Evolutionary conservation across 345 rosid genomes (phyloP), one percentile per base, ranked within the genome.

Genomic region (Arabidopsis thaliana): DNA sequence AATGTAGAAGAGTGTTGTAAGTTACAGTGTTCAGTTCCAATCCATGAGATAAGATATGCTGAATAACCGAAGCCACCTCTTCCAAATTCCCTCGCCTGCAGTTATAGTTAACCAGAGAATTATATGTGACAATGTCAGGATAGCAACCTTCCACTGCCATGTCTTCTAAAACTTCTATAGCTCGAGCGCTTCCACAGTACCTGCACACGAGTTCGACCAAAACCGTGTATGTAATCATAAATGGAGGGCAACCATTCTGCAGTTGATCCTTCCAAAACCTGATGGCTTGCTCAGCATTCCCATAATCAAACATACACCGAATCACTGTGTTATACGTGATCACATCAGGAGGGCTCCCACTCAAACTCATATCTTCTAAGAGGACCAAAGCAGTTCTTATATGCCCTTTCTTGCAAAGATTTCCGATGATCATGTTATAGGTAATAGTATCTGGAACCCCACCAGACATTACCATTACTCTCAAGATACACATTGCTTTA

Each of bases 391-490:
- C 98, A 75, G 88, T 80, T 60, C 25, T 71, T 44, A 91, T 57
- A 14, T 70, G 30, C 70, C 91, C 85, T 77, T 78, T 83, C 85
- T 85, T 88, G 59, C 98, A 91, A 59, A 89, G 84, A 48, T 84
- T 87, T 2, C 93, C 87, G 23, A 93, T 77, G 84, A 87, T 69
- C 90, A 90, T 89, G 77, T 90, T 93, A 74, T 87, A 93, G 6
- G 93, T 89, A 38, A 93, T 89, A 59, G 79, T 82, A 81, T 93
- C 96, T 11, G 91, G 93, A 74, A 89, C 63, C 34, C 91, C 96
- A 81, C 98, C 93, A 42, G 97, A 93, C 89, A 89, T 84, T 32
- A 89, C 84, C 96, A 93, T 85, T 59, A 87, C 72, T 72, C 82
- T 79, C 72, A 91, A 85, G 71, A 91, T 67, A 49, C 53, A 70